These are phyloP conservation scores for Cymodocea nodosa DNA, from an alignment of 116 monocot genomes.

Conservation along the genomic window DNA sequence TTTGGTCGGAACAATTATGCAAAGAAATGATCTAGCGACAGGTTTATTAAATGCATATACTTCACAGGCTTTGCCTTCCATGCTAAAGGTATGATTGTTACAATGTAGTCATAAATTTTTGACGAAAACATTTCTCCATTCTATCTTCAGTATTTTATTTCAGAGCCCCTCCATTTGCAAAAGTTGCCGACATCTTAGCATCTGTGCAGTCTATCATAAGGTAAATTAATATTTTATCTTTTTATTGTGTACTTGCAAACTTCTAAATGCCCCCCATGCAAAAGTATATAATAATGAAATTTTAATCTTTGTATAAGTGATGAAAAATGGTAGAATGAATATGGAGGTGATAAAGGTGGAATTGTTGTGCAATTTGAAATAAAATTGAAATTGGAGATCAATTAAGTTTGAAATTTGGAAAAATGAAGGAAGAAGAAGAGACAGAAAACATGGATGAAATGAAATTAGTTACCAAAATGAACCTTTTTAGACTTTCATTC, in stretches of 20 bases:
- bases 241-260: no score
- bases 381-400: no score
- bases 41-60: constrained; percentile 64
- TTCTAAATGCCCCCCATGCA: neutral
- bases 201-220: constrained; percentile 83
- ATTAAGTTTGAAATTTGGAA: no score
- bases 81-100: constrained; percentile 46
- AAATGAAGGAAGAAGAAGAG: no score
- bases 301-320: no score
- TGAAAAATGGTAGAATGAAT: no score
- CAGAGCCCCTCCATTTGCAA: constrained; percentile 64
- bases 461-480: no score
- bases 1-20: constrained; percentile 86
- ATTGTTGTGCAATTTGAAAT: no score
- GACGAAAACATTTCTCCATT: neutral
- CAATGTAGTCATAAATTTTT: neutral
- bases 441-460: no score
- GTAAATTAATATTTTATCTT: constrained; percentile 18
- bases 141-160: constrained; percentile 11
- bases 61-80: constrained; percentile 57
- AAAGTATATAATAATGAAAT: neutral
- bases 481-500: no score
- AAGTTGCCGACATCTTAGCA: constrained; percentile 73
- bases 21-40: constrained; percentile 87
- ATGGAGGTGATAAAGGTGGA: no score